Evolutionary conservation across 371 early-diverging fungal genomes (phyloP), one percentile per base, ranked within the genome.

Genomic region (Actinomortierella wolfii): DNA sequence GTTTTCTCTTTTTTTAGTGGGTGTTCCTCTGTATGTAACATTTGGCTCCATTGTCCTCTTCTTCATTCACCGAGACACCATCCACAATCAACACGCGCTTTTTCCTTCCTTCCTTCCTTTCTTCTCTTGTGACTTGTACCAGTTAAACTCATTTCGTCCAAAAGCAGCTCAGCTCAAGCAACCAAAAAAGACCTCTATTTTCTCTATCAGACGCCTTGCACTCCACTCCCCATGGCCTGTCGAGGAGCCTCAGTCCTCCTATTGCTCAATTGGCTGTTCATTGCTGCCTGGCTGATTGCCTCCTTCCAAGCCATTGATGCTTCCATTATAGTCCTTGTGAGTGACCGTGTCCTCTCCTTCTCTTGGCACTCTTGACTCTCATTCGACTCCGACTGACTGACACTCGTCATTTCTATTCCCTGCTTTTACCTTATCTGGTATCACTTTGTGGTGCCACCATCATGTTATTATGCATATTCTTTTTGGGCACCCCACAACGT

Each of bases 261-360:
- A 23, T 56, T 60, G 47, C 56, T 67, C 52, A 64, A 67, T 60
- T 67, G 64, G 59, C 51, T 67, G 39, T 51, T 46, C 61, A 57
- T 65, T 53, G 64, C 54, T 53, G 44, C 58, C 39, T 61, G 51
- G 55, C 62, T 65, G 25, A 59, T 41, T 45, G 51, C 50, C 25
- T 46, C 55, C 24, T 65, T 68, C 54, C 57, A 76, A 23, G 56
- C 67, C 0, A 71, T 67, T 17, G 67, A 60, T 44, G 67, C 76
- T 9, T 51, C 67, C 49, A 59, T 76, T 46, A 46, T 76, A 21
- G 76, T 76, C 25, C 51, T 76, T 34, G 76, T 76, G 67, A 56
- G 57, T 61, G 39, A 41, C 28, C 15, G 24, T 47, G 11, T 24
- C 11, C 20, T 21, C 21, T 20, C 47, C 1, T 44, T 13, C 21